Evolutionary conservation across 1,284 basidiomycete genomes (phyloP), one percentile per base, ranked within the genome.

Genomic region (Pseudozyma tsukubaensis): DNA sequence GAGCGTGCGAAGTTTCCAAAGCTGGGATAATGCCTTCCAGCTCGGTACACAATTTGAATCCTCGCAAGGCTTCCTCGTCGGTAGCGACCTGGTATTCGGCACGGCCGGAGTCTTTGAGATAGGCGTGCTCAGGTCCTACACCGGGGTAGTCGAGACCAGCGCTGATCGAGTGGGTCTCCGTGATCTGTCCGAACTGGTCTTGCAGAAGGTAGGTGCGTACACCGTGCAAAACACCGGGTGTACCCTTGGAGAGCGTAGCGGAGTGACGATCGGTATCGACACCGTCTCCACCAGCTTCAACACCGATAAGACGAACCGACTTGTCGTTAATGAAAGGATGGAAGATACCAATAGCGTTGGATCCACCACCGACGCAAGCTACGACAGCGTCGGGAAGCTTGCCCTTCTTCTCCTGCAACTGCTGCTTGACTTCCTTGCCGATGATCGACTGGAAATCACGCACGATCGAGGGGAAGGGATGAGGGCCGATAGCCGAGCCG

Each of bases 391-490:
- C 94, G 9, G 97, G 97, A 5, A 99, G 89, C 85, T 93, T 94
- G 50, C 92, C 92, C 48, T 88, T 88, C 69, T 87, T 87, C 61
- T 90, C 91, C 50, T 89, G 86, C 69, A 98, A 84, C 86, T 99
- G 97, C 53, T 87, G 86, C 86, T 95, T 97, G 87, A 98, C 96
- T 86, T 99, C 97, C 82, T 91, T 88, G 4, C 96, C 92, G 76
- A 99, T 99, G 53, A 99, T 89, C 74, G 92, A 90, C 86, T 99
- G 97, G 89, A 97, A 98, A 86, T 99, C 97, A 59, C 96, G 91
- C 49, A 99, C 96, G 67, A 99, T 93, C 36, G 95, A 97, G 1
- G 97, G 97, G 90, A 99, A 99, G 1, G 97, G 97, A 85, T 98
- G 96, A 16, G 97, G 97, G 8, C 97, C 97, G 77, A 99, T 97